Conservation (phyloP, 2,329 filamentous ascomycete genomes). For the Trichoderma cornu-damae region DNA sequence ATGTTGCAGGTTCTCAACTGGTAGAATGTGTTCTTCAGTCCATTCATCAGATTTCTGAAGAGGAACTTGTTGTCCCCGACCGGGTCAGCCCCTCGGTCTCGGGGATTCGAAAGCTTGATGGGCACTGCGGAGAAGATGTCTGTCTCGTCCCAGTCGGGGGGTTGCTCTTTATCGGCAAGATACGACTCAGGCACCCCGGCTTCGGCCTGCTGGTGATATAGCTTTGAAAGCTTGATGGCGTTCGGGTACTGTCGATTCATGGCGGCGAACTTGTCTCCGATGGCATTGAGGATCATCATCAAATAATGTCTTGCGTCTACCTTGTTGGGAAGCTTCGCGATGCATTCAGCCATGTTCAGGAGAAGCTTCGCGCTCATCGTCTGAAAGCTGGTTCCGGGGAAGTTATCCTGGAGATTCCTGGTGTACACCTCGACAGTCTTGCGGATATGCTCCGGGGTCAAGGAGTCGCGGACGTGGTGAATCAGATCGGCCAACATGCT, state of each 20-base stretch:
- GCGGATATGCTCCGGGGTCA: constrained; percentile 85
- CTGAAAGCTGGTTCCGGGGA: constrained; percentile 96
- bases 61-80: constrained; percentile 97
- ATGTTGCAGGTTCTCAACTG: constrained; percentile 89
- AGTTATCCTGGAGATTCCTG: constrained; percentile 88
- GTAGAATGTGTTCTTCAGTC: constrained; percentile 93
- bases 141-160: constrained; percentile 94
- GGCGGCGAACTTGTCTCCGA: constrained; percentile 94
- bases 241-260: constrained; percentile 98
- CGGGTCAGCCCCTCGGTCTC: constrained; percentile 82
- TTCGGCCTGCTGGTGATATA: constrained; percentile 65
- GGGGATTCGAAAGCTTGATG: constrained; percentile 88
- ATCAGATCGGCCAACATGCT: constrained; percentile 98
- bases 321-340: constrained; percentile 89
- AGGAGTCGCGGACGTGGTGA: constrained; percentile 87
- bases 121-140: constrained; percentile 96
- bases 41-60: constrained; percentile 94
- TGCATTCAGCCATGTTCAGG: constrained; percentile 97
- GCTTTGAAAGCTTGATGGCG: constrained; percentile 83
- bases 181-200: constrained; percentile 65
- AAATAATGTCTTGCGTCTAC: constrained; percentile 90
- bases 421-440: constrained; percentile 97
- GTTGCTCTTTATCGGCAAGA: constrained; percentile 71
- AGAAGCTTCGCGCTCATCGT: constrained; percentile 98
- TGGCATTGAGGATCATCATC: constrained; percentile 95